These are phyloP conservation scores for Syncephalastrum sp. DNA, from an alignment of 371 early-diverging fungal species.

Conservation along the genomic window DNA sequence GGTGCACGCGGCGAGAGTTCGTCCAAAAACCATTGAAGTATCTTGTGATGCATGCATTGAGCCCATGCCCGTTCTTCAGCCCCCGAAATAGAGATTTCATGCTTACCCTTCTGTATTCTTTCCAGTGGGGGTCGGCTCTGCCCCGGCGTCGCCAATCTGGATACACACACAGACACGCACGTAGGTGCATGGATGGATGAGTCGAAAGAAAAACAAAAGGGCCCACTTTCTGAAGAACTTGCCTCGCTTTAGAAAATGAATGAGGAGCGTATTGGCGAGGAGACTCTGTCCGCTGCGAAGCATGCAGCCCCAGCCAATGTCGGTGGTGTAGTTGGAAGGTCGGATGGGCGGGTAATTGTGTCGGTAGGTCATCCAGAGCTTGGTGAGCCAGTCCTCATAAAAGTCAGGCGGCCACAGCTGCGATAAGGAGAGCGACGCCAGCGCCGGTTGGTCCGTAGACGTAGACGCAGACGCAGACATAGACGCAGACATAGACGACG, in stretches of 20 bases:
- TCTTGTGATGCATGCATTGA: slow-evolving; percentile 35
- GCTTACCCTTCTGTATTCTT: slow-evolving; percentile 47
- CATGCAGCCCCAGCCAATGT: slow-evolving; percentile 98
- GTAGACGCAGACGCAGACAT: too few species aligned
- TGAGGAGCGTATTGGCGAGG: slow-evolving; percentile 80
- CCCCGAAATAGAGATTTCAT: too few species aligned
- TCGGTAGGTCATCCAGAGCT: slow-evolving; percentile 94
- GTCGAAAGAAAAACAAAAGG: not conserved
- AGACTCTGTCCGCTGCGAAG: slow-evolving; percentile 92
- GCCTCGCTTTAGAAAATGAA: slow-evolving; percentile 72
- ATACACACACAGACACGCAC: slow-evolving; percentile 9
- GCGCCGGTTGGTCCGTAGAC: not conserved
- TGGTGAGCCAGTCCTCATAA: slow-evolving; percentile 70
- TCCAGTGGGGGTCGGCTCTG: slow-evolving; percentile 30
- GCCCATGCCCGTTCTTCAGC: slow-evolving; percentile 1
- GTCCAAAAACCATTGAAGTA: slow-evolving; percentile 85
- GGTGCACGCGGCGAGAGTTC: slow-evolving; percentile 70
- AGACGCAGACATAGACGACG: too few species aligned
- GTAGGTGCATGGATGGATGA: too few species aligned
- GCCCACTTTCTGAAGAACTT: slow-evolving; percentile 5
- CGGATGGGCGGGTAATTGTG: slow-evolving; percentile 81
- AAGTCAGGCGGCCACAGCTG: slow-evolving; percentile 52
- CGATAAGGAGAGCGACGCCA: slow-evolving; percentile 16
- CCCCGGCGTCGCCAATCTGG: slow-evolving; percentile 52
- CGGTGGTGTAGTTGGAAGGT: slow-evolving; percentile 79